Evolutionary conservation across 1,284 basidiomycete species (phyloP), one percentile per base, ranked within the genome.

Genomic region (Rhodofomes roseus): DNA sequence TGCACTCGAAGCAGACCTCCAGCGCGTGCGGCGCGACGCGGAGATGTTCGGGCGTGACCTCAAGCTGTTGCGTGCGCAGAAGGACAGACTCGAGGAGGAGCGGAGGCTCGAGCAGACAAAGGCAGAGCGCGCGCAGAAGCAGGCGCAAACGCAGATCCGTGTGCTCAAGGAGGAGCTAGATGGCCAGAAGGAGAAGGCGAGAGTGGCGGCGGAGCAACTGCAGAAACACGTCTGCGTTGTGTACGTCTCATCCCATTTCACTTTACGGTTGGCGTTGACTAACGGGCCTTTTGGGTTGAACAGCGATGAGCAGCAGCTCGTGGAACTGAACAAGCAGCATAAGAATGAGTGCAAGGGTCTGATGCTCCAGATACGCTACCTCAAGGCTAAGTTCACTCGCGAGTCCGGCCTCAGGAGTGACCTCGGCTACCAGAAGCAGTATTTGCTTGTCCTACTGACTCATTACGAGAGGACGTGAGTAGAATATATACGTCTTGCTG

Each of bases 351-450:
- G 90, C 76, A 94, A 95, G 70, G 94, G 93, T 14, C 77, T 96
- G 22, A 82, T 96, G 59, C 82, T 93, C 3, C 91, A 97, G 71
- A 95, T 98, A 63, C 84, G 83, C 53, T 98, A 98, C 74, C 82
- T 98, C 63, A 96, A 98, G 73, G 89, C 91, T 52, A 94, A 94
- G 70, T 96, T 90, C 74, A 90, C 85, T 1, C 82, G 96, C 36
- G 96, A 99, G 75, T 85, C 87, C 23, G 81, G 83, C 1, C 84
- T 96, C 75, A 84, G 96, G n/a, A 81, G 80, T 58, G 89, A 90
- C 65, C 77, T 98, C 50, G 79, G 82, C 4, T 88, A 94, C 69
- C 96, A 98, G 76, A 99, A 99, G 72, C 78, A 83, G 55, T 96
- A 96, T 69, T 74, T 92, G 25, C 74, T 92, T 9, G 75, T 84